Percentiles rank a stretch among this genome's conserved stretches.
Conservation (phyloP, 495 filamentous ascomycete genomes). For the Aspergillus sclerotiicarbonarius region DNA sequence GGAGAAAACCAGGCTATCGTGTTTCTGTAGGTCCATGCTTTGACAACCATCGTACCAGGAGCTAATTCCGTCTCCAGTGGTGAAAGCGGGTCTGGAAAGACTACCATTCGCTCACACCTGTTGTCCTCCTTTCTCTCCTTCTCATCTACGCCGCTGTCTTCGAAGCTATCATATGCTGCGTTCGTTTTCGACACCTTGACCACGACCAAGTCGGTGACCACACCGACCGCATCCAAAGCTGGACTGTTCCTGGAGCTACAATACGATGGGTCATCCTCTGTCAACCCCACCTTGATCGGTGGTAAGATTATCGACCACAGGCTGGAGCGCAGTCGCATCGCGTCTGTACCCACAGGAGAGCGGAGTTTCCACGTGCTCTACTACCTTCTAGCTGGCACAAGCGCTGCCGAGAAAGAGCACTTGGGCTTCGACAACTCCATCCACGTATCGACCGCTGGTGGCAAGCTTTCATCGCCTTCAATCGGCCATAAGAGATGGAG, state of each 20-base stretch:
- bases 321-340: slow-evolving; percentile 84
- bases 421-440: slow-evolving; percentile 70
- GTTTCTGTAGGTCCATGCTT: slow-evolving; percentile 67
- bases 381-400: slow-evolving; percentile 91
- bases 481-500: slow-evolving; percentile 77
- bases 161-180: slow-evolving; percentile 86
- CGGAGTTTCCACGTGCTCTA: slow-evolving; percentile 95
- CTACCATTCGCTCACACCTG: slow-evolving; percentile 84
- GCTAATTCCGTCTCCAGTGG: slow-evolving; percentile 53
- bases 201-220: slow-evolving; percentile 95
- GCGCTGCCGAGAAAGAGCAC: slow-evolving; percentile 83
- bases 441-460: slow-evolving; percentile 37
- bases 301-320: slow-evolving; percentile 93
- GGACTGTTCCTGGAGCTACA: slow-evolving; percentile 94
- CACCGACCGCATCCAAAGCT: slow-evolving; percentile 90
- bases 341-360: slow-evolving; percentile 89
- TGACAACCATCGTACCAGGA: background rate
- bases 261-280: slow-evolving; percentile 83
- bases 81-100: slow-evolving; percentile 94
- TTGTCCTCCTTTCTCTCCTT: slow-evolving; percentile 79
- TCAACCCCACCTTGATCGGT: slow-evolving; percentile 80
- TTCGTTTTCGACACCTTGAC: slow-evolving; percentile 96
- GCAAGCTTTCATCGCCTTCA: slow-evolving; percentile 51
- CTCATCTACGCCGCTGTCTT: slow-evolving; percentile 87
- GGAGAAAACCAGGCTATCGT: slow-evolving; percentile 90